These are phyloP conservation scores for Penicillium silybi DNA, from an alignment of 495 filamentous ascomycete genomes.

Conservation along the genomic window DNA sequence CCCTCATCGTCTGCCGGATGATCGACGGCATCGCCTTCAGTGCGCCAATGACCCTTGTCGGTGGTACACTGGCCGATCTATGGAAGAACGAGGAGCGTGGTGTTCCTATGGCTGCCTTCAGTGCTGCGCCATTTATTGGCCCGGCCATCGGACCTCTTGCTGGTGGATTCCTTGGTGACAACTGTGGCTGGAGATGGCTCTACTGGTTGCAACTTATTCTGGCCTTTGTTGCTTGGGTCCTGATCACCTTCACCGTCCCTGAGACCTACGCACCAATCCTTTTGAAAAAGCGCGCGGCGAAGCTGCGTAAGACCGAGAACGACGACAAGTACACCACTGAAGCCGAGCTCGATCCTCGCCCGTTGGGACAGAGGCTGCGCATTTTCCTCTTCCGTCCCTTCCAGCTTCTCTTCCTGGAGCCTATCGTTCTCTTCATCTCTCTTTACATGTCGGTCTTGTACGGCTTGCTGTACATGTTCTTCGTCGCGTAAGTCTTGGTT, in stretches of 20 bases:
- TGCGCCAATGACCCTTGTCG: conserved; percentile 79
- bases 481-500: conserved; percentile 50
- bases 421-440: conserved; percentile 73
- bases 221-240: conserved; percentile 57
- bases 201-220: conserved; percentile 82
- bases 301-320: conserved; percentile 64
- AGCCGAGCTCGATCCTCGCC: conserved; percentile 65
- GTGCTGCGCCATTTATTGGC: conserved; percentile 72
- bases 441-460: conserved; percentile 79
- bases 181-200: conserved; percentile 74
- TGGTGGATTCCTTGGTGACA: conserved; percentile 69
- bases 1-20: conserved; percentile 65
- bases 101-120: conserved; percentile 84
- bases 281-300: conserved; percentile 59
- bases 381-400: conserved; percentile 73
- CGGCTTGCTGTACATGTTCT: conserved; percentile 79
- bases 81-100: conserved; percentile 80
- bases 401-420: conserved; percentile 73
- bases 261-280: conserved; percentile 77
- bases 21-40: conserved; percentile 81
- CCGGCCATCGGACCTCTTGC: conserved; percentile 70
- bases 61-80: conserved; percentile 74
- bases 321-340: conserved; percentile 64
- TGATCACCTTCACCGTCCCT: conserved; percentile 76
- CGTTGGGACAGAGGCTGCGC: conserved; percentile 56